Evolutionary conservation across 2,329 filamentous ascomycete genomes (phyloP), one percentile per base, ranked within the genome.

Genomic region (Fusarium buxicola): DNA sequence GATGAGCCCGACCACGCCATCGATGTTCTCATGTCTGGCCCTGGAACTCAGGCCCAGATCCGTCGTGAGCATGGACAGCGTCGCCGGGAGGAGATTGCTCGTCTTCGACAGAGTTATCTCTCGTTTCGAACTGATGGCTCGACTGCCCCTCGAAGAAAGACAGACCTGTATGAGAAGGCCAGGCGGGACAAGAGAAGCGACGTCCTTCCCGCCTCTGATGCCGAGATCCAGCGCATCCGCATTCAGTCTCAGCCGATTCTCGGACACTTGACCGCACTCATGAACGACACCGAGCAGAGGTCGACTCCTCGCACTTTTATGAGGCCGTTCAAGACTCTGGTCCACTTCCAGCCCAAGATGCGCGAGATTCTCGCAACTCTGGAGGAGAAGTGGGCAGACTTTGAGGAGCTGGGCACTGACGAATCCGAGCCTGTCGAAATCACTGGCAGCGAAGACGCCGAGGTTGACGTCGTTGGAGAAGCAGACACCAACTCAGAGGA

Each of bases 341-440:
- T 80, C 0, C 76, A 77, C 69, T 77, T 76, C 49, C 79, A 81
- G 40, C 75, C 76, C 7, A 75, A 76, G 67, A 79, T 80, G 75
- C 72, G 72, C 18, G 73, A 77, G 46, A 72, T 75, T 5, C 73
- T 80, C 1, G 63, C 69, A 3, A 73, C 71, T 0, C 69, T 81
- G 8, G 77, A 80, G 51, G 76, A 78, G 58, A 79, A 78, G 56
- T 80, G 77, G 76, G 76, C 68, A 1, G 75, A 78, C 36, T 71
- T 73, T 28, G 76, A 77, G 43, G 75, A 78, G 24, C 43, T 71
- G 3, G 60, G 58, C 2, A 66, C 56, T 13, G 60, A 51, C 3
- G 70, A 72, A 21, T 59, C 66, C 0, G 70, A 72, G 15, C 59
- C 58, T 0, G 69, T 65, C 24, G 64, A 74, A 47, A 47, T 60